A percentile compares a stretch with the other conserved stretches of the same genome.
phyloP scores from a whole-genome alignment of 345 rosid species.

The Raphanus sativus region DNA sequence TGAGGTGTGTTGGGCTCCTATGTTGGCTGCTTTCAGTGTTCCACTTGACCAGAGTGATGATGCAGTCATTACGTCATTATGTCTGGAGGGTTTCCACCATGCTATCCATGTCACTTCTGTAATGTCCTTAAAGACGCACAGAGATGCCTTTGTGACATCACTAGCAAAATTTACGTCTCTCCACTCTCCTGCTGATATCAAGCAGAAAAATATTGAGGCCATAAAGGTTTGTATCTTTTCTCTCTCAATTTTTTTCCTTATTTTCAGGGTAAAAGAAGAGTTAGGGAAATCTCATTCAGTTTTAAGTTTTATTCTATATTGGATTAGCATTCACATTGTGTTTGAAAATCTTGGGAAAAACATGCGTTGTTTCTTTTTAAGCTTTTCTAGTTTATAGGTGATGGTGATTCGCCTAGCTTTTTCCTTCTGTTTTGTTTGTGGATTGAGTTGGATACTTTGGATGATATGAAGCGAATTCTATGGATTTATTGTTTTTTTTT shows the following conservation, averaged over 20 bases:
- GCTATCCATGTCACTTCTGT: slow-evolving; percentile 98
- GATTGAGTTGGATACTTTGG: slow-evolving; percentile 20
- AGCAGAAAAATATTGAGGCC: slow-evolving; percentile 87
- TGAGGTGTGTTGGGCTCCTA: slow-evolving; percentile 99
- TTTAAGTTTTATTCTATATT: slow-evolving; percentile 13
- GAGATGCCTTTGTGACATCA: slow-evolving; percentile 99
- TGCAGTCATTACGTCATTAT: slow-evolving; percentile 74
- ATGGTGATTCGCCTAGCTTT: slow-evolving; percentile 13
- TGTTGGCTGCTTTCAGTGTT: slow-evolving; percentile 99
- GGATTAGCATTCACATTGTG: slow-evolving; percentile 18
- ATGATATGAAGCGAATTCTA: background rate
- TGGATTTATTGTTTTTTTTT: slow-evolving; percentile 16
- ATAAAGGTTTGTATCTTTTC: slow-evolving; percentile 64
- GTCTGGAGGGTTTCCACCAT: slow-evolving; percentile 91
- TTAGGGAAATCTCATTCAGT: slow-evolving; percentile 4
- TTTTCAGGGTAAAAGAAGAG: slow-evolving; percentile 1
- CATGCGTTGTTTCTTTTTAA: background rate
- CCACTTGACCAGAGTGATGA: slow-evolving; percentile 99
- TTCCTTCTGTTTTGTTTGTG: slow-evolving; percentile 16
- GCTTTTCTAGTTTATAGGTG: slow-evolving; percentile 14
- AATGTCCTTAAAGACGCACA: slow-evolving; percentile 99
- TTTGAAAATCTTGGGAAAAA: background rate
- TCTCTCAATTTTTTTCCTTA: slow-evolving; percentile 11
- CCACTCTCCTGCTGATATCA: slow-evolving; percentile 98
- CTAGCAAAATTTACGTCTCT: slow-evolving; percentile 97